Conservation (phyloP, 2,329 filamentous ascomycete genomes). For the Aspergillus sojae region DNA sequence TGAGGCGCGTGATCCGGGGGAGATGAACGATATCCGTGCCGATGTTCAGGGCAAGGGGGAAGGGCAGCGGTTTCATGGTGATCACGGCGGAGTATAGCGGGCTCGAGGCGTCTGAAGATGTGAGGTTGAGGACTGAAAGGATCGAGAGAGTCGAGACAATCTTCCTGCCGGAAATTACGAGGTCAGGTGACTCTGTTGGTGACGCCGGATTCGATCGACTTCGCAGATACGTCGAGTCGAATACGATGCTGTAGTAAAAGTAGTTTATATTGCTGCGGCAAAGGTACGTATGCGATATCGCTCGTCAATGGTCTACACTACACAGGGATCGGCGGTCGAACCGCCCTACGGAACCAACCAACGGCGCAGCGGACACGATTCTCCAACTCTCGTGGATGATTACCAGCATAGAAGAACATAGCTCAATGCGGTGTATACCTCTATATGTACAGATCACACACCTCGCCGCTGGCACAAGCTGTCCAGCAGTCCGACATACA, state of each 20-base stretch:
- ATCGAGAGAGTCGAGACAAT: background rate
- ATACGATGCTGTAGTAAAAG: background rate
- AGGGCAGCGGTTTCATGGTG: conserved; percentile 46
- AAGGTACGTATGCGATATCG: background rate
- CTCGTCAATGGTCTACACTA: background rate
- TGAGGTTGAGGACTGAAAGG: background rate
- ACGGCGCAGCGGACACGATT: background rate
- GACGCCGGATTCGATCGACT: background rate
- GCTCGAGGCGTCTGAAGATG: background rate
- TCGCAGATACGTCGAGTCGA: background rate
- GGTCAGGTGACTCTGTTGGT: background rate
- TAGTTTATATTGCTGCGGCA: background rate
- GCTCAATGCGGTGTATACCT: conserved; percentile 27
- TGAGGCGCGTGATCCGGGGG: conserved; percentile 63
- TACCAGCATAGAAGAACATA: conserved; percentile 10
- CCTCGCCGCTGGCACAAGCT: conserved; percentile 8
- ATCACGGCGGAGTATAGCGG: background rate
- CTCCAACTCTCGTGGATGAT: background rate
- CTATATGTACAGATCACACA: conserved; percentile 34
- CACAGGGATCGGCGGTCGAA: background rate
- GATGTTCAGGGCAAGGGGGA: conserved; percentile 68
- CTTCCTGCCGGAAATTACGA: background rate
- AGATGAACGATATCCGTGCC: conserved; percentile 80
- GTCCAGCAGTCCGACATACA: conserved; percentile 8
- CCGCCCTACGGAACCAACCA: background rate